Conservation (phyloP, 2,329 filamentous ascomycete species). For the Lasiodiplodia theobromae region DNA sequence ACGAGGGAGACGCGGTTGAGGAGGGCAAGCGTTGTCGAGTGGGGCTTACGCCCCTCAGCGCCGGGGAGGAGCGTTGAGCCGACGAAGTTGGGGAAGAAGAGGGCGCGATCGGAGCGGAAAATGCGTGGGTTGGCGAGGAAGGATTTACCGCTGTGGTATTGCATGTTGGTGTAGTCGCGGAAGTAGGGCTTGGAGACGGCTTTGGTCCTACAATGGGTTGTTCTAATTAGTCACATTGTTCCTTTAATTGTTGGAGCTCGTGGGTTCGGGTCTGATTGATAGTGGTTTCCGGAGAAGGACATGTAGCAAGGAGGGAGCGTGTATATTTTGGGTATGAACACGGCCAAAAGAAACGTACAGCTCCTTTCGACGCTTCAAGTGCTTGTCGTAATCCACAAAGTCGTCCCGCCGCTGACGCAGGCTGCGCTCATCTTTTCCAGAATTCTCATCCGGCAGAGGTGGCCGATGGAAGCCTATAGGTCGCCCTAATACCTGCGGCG, state of each 20-base stretch:
- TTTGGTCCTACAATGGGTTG: slow-evolving; percentile 67
- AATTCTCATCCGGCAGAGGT: slow-evolving; percentile 81
- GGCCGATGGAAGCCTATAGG: slow-evolving; percentile 83
- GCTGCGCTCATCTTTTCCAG: slow-evolving; percentile 73
- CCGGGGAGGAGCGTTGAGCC: slow-evolving; percentile 75
- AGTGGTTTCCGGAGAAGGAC: neutral
- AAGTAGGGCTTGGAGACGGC: slow-evolving; percentile 90
- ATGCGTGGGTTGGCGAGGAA: slow-evolving; percentile 85
- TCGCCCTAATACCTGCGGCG: slow-evolving; percentile 64
- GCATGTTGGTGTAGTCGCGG: slow-evolving; percentile 89
- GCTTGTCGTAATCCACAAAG: slow-evolving; percentile 84
- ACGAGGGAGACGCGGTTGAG: slow-evolving; percentile 79
- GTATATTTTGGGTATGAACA: neutral
- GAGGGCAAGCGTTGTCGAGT: slow-evolving; percentile 78
- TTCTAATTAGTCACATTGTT: neutral
- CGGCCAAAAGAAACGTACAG: slow-evolving; percentile 61
- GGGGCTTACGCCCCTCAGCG: slow-evolving; percentile 54
- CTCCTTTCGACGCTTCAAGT: slow-evolving; percentile 76
- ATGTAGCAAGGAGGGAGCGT: neutral
- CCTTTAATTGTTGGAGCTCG: neutral
- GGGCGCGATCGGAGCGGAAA: slow-evolving; percentile 80
- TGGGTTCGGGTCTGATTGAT: neutral
- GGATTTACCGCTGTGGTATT: slow-evolving; percentile 83
- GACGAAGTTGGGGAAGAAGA: slow-evolving; percentile 93
- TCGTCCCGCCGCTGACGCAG: slow-evolving; percentile 75